Percentiles rank a stretch among this genome's conserved stretches.
Evolutionary conservation across 495 filamentous ascomycete species (phyloP).

Genomic region (Aspergillus nanangensis): DNA sequence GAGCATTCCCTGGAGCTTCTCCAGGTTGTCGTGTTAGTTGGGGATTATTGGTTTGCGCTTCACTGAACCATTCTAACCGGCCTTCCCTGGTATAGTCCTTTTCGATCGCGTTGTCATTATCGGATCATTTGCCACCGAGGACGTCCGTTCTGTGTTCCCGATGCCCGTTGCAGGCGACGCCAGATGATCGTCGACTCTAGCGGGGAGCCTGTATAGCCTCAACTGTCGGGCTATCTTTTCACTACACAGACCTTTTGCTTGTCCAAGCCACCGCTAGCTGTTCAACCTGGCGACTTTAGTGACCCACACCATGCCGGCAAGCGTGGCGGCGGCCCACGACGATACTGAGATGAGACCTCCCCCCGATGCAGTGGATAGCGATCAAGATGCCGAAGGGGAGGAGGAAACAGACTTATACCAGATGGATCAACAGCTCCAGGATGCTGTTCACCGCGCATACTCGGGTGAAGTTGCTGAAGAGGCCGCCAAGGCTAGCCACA

Average conservation of each 20-base stretch:
- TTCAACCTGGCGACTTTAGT: conserved; percentile 44
- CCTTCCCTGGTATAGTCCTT: not conserved
- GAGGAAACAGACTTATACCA: conserved; percentile 44
- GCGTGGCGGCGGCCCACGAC: conserved; percentile 39
- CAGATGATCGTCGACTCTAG: conserved; percentile 21
- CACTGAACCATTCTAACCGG: not conserved
- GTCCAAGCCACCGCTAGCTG: conserved; percentile 3
- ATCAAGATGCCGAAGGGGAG: conserved; percentile 51
- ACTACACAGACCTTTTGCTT: conserved; percentile 3
- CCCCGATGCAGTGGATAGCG: conserved; percentile 39
- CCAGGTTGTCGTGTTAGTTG: not conserved
- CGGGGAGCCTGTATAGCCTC: conserved; percentile 19
- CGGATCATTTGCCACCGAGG: conserved; percentile 12
- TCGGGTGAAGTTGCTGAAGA: conserved; percentile 45
- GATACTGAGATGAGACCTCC: conserved; percentile 31
- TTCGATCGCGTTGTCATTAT: not conserved
- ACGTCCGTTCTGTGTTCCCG: conserved; percentile 16
- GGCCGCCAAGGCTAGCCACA: conserved; percentile 21
- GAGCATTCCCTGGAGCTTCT: not conserved
- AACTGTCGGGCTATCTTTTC: conserved; percentile 13
- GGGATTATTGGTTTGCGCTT: conserved; percentile 8
- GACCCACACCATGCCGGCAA: conserved; percentile 46
- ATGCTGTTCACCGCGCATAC: conserved; percentile 52
- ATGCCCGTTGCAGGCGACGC: conserved; percentile 20
- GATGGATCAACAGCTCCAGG: conserved; percentile 43